Conservation (phyloP, 139 green algal genomes). For the Deuterostichococcus epilithicus region DNA sequence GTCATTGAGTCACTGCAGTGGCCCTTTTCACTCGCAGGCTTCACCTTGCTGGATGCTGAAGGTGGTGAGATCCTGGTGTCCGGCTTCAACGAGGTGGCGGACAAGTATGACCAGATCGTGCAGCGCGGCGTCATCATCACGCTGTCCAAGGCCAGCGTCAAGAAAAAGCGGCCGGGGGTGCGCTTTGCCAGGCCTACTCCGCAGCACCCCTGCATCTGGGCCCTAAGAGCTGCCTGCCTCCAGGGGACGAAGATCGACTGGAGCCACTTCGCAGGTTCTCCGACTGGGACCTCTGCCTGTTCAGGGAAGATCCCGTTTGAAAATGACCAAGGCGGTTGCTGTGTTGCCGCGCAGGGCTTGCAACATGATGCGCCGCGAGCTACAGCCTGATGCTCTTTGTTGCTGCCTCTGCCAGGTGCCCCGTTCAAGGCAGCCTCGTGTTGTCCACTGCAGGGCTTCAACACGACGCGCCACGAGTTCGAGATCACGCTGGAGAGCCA, state of each 20-base stretch:
- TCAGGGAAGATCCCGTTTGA: no score
- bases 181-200: no score
- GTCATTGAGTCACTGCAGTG: not conserved
- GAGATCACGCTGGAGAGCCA: slow-evolving; percentile 85
- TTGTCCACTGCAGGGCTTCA: slow-evolving; percentile 68
- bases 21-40: slow-evolving; percentile 47
- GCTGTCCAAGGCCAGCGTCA: slow-evolving; percentile 77
- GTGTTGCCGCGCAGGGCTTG: not conserved
- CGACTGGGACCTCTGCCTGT: no score
- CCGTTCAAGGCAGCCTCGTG: no score
- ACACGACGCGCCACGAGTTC: slow-evolving; percentile 78
- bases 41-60: slow-evolving; percentile 77
- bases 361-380: not conserved
- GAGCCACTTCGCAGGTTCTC: no score
- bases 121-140: slow-evolving; percentile 73
- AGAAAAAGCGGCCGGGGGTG: slow-evolving; percentile 30
- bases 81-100: slow-evolving; percentile 64
- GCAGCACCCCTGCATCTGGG: slow-evolving; percentile 17
- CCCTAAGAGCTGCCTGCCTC: not conserved
- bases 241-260: no score
- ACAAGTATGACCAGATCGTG: slow-evolving; percentile 34
- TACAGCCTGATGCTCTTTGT: not conserved
- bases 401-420: no score
- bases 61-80: slow-evolving; percentile 78
- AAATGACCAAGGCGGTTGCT: no score